Conservation (phyloP, 345 rosid species). For the Murraya paniculata region DNA sequence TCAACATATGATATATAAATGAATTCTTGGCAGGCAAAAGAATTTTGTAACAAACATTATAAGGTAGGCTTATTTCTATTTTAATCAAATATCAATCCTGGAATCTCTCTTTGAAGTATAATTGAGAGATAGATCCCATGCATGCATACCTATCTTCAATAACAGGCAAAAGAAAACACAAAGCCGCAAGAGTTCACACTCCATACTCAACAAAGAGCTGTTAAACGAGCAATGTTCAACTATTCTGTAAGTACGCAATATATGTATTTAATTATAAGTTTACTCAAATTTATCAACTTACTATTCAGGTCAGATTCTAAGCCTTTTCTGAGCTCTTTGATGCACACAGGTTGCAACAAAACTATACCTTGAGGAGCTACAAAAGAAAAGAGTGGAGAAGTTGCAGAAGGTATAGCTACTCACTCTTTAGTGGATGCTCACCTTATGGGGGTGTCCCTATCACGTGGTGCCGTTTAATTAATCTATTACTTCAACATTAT, state of each 20-base stretch:
- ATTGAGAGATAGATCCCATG: too few species aligned
- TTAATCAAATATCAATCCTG: too few species aligned
- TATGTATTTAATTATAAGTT: neutral
- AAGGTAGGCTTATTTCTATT: too few species aligned
- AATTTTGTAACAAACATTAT: too few species aligned
- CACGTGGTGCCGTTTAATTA: too few species aligned
- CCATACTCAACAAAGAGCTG: constrained; percentile 78
- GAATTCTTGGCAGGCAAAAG: too few species aligned
- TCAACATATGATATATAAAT: too few species aligned
- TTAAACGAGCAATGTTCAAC: constrained; percentile 81
- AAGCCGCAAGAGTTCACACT: constrained; percentile 67
- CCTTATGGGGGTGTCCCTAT: too few species aligned
- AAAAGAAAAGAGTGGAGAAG: constrained; percentile 58
- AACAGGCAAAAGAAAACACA: constrained; percentile 57
- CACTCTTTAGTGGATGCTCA: too few species aligned
- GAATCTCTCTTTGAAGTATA: too few species aligned
- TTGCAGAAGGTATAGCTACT: constrained; percentile 48
- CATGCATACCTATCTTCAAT: neutral
- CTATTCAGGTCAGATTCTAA: neutral
- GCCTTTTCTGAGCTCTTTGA: neutral
- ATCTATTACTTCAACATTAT: too few species aligned
- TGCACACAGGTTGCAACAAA: constrained; percentile 68
- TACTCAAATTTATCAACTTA: neutral
- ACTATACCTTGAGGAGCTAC: constrained; percentile 49
- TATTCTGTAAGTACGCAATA: constrained; percentile 44